Evolutionary conservation across 2,329 filamentous ascomycete species (phyloP), one percentile per base, ranked within the genome.

Genomic region (Simplicillium aogashimaense): DNA sequence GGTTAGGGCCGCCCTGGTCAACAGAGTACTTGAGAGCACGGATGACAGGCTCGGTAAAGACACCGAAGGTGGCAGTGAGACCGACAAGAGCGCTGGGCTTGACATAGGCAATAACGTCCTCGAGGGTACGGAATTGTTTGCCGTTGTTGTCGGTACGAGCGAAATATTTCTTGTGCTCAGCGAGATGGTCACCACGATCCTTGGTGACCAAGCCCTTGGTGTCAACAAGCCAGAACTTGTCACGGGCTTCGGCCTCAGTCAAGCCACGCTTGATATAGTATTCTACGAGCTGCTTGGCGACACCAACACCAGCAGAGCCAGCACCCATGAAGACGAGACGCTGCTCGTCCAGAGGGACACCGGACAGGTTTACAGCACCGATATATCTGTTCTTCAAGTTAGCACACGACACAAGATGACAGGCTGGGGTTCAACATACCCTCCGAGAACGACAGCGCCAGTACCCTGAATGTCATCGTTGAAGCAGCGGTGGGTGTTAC

Each of bases 381-480:
- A 81, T 81, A 25, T 25, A 25, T 25, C 20, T 25, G 20, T 25
- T 25, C 9, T 5, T 25, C 20, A 9, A 9, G 20, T 25, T 25
- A 25, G 20, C 20, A 25, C 20, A 25, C 20, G 20, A 25, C 9
- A 25, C 20, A 5, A 25, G 20, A 25, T 25, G 20, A 25, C 6
- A 9, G 5, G 20, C 5, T 25, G 20, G 20, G 20, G 20, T 25
- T 25, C 6, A 25, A 25, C 20, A 53, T 81, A 80, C 30, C 90
- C 90, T 47, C 77, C 90, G 41, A 95, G 76, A 46, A 97, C 88
- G 55, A 98, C 92, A 47, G 90, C 88, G 52, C 92, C 92, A 52
- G 92, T 97, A 50, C 90, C 90, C 70, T 97, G 90, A 57, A 98
- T 92, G 59, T 98, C 90, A 57, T 97, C 92, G 63, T 97, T 97